phyloP scores from a whole-genome alignment of 164 flowering plant species.

The Nelumbo lutea region DNA sequence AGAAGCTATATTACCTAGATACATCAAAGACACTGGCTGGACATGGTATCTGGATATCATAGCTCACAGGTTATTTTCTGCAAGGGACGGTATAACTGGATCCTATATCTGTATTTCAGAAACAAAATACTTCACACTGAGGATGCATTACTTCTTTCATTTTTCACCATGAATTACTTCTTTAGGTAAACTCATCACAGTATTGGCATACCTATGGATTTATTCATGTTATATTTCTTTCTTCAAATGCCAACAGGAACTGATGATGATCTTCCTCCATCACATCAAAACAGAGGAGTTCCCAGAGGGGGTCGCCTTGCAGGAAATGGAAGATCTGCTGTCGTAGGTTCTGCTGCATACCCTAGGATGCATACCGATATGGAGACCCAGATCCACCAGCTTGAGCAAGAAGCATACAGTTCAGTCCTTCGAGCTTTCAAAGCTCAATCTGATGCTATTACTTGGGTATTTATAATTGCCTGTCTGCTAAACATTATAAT shows the following conservation, averaged over 20 bases:
- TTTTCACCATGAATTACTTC: too few species aligned
- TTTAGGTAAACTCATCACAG: background rate
- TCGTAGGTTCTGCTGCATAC: slow-evolving; percentile 39
- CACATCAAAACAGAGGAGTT: slow-evolving; percentile 62
- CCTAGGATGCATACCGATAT: slow-evolving; percentile 62
- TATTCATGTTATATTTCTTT: slow-evolving; percentile 6
- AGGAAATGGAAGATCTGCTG: slow-evolving; percentile 67
- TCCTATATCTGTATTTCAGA: background rate
- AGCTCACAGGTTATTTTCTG: background rate
- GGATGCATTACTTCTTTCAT: too few species aligned
- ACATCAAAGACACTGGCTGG: too few species aligned
- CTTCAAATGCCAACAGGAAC: slow-evolving; percentile 32
- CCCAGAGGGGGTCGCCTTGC: slow-evolving; percentile 54
- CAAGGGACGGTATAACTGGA: background rate
- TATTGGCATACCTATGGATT: slow-evolving; percentile 4
- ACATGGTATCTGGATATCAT: too few species aligned
- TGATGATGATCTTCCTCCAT: slow-evolving; percentile 86
- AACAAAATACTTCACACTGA: background rate
- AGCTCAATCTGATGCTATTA: slow-evolving; percentile 96
- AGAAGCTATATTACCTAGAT: too few species aligned
- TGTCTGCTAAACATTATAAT: slow-evolving; percentile 4
- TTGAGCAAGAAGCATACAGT: slow-evolving; percentile 80
- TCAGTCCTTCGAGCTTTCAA: slow-evolving; percentile 53
- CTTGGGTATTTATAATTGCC: slow-evolving; percentile 61
- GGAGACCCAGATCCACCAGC: slow-evolving; percentile 69